phyloP scores from a whole-genome alignment of 2,329 filamentous ascomycete genomes.

The Chrysosphaeria jannelii region DNA sequence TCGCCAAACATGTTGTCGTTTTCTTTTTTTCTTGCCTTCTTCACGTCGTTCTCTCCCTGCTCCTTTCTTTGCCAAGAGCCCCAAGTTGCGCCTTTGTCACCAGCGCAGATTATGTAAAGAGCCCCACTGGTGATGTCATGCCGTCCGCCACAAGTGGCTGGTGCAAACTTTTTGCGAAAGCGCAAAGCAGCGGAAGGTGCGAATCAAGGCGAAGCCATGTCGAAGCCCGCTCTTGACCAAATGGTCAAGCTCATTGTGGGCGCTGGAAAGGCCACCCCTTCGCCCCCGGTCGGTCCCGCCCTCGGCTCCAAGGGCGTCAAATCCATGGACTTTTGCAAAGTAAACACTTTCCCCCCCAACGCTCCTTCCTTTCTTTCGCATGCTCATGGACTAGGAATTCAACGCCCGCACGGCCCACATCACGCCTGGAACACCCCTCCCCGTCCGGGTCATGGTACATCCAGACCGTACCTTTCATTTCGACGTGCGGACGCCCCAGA shows the following conservation, averaged over 20 bases:
- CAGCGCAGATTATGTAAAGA: too few relatives aligned
- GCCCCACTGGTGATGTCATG: too few relatives aligned
- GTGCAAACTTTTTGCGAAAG: too few relatives aligned
- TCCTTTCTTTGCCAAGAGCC: too few relatives aligned
- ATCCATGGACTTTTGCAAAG: conserved; percentile 99
- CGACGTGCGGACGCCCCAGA: conserved; percentile 80
- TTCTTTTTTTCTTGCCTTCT: too few relatives aligned
- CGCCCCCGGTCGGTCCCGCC: conserved; percentile 84
- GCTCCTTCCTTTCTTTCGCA: not conserved
- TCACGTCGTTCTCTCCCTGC: too few relatives aligned
- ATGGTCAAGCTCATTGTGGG: conserved; percentile 95
- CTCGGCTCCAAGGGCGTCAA: conserved; percentile 95
- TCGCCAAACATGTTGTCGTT: too few relatives aligned
- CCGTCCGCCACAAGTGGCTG: too few relatives aligned
- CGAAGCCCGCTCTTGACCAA: conserved; percentile 27
- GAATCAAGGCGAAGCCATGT: too few relatives aligned
- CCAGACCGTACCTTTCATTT: conserved; percentile 84
- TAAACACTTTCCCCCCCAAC: conserved; percentile 10
- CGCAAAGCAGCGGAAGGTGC: too few relatives aligned
- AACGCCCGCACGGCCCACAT: conserved; percentile 82
- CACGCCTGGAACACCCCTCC: conserved; percentile 53
- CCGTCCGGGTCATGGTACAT: conserved; percentile 70
- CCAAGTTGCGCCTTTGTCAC: too few relatives aligned
- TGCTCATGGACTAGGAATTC: conserved; percentile 39
- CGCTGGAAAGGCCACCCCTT: conserved; percentile 78